Evolutionary conservation across 257 asterid genomes (phyloP).

Genomic region (Leptodermis oblonga): DNA sequence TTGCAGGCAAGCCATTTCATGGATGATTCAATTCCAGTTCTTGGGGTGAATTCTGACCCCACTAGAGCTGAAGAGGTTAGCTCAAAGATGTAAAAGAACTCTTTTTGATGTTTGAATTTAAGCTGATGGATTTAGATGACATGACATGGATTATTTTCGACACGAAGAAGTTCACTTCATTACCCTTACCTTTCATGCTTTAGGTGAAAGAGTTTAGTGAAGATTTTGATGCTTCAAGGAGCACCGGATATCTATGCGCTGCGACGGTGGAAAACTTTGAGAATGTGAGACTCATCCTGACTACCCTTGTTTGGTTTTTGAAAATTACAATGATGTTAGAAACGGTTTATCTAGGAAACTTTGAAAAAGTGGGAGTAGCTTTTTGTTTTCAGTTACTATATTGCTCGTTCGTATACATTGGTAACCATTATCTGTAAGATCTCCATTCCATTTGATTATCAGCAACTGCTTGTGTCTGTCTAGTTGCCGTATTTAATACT

Average conservation of each 20-base stretch:
- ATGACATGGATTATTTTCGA: not conserved
- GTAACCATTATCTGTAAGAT: not conserved
- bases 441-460: not conserved
- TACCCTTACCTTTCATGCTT: constrained; percentile 18
- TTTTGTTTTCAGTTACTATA: not conserved
- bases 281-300: constrained; percentile 35
- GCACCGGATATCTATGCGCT: constrained; percentile 95
- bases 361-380: not conserved
- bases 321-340: not conserved
- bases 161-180: not conserved
- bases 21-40: constrained; percentile 72
- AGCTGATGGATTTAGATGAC: not conserved
- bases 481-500: not conserved
- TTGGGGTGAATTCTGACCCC: constrained; percentile 94
- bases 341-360: not conserved
- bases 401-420: not conserved
- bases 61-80: constrained; percentile 74
- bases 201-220: constrained; percentile 65
- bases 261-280: constrained; percentile 74
- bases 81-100: not conserved
- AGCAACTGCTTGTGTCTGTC: not conserved
- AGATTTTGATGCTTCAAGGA: constrained; percentile 90
- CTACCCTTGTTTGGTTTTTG: not conserved
- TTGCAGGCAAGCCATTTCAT: constrained; percentile 82
- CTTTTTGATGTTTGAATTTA: not conserved